Percentiles rank a stretch among this genome's conserved stretches.
These are phyloP conservation scores for Nicotiana attenuata DNA, from an alignment of 257 asterid species.

Conservation along the genomic window DNA sequence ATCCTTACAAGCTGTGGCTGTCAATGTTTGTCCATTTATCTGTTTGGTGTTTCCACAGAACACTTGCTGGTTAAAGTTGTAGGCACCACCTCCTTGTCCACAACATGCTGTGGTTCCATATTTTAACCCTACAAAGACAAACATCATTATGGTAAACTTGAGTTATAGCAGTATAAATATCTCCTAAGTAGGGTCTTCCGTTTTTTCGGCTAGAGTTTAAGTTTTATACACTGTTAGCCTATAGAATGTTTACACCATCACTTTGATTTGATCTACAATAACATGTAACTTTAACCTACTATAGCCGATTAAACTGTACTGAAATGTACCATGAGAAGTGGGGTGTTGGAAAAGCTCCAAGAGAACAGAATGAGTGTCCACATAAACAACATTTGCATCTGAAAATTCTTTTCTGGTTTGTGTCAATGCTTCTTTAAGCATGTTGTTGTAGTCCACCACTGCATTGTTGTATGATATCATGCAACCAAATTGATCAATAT, in stretches of 20 bases:
- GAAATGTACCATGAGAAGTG: conserved; percentile 29
- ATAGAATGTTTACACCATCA: no score
- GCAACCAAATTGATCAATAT: conserved; percentile 57
- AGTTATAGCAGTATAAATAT: neutral
- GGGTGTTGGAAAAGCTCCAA: conserved; percentile 69
- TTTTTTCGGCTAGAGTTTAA: no score
- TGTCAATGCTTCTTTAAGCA: conserved; percentile 49
- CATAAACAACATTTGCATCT: conserved; percentile 52
- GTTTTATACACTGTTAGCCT: no score
- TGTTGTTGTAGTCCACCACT: conserved; percentile 48
- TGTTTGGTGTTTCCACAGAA: conserved; percentile 22
- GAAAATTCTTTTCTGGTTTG: conserved; percentile 40
- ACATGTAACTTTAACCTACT: no score
- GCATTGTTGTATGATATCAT: conserved; percentile 58
- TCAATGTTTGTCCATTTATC: conserved; percentile 31
- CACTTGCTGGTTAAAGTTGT: conserved; percentile 48
- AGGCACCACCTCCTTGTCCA: conserved; percentile 66
- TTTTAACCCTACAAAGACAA: conserved; percentile 37
- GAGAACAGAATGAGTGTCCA: conserved; percentile 57
- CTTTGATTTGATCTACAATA: no score
- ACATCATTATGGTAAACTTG: neutral
- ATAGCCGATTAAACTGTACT: no score
- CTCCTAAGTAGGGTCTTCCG: no score
- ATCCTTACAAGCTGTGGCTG: conserved; percentile 53
- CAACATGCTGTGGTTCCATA: conserved; percentile 77